Evolutionary conservation across 2,329 filamentous ascomycete genomes (phyloP).

Genomic region (Taxawa tesnikishii): DNA sequence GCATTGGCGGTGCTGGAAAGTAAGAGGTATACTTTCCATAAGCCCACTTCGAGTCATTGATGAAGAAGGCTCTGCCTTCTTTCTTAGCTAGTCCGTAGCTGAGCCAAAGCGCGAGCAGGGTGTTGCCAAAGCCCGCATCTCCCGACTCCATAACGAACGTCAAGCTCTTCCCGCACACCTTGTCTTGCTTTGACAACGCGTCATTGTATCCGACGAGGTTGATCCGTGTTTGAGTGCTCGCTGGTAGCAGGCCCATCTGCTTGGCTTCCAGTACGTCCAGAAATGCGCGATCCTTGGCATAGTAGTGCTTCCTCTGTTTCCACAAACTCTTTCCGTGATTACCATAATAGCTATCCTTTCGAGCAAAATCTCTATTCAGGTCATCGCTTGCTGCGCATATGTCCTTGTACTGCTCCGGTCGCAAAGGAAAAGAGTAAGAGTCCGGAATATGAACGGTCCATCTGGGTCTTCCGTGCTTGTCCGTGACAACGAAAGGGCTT

Average conservation of each 20-base stretch:
- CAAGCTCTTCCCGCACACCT: conserved; percentile 54
- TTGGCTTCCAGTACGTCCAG: conserved; percentile 66
- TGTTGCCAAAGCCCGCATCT: conserved; percentile 65
- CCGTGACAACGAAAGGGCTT: conserved; percentile 58
- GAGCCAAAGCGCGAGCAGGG: conserved; percentile 70
- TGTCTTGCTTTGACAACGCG: conserved; percentile 6
- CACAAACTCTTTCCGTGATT: conserved; percentile 20
- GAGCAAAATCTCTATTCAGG: conserved; percentile 22
- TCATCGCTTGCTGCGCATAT: conserved; percentile 49
- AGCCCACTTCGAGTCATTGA: conserved; percentile 73
- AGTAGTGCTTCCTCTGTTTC: conserved; percentile 42
- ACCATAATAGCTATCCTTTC: conserved; percentile 19
- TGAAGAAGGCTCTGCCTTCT: conserved; percentile 66
- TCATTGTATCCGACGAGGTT: conserved; percentile 9
- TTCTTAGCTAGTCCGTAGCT: conserved; percentile 68
- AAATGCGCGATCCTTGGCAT: conserved; percentile 54
- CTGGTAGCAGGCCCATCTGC: conserved; percentile 47
- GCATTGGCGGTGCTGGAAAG: conserved; percentile 54
- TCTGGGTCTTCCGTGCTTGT: conserved; percentile 49
- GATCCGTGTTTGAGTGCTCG: conserved; percentile 17
- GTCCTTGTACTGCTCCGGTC: conserved; percentile 52
- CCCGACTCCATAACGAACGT: conserved; percentile 66
- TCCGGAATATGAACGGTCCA: conserved; percentile 77
- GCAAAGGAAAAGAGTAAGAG: conserved; percentile 53
- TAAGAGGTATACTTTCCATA: conserved; percentile 65